Evolutionary conservation across 306 rosid genomes (phyloP).

Genomic region (Ammopiptanthus mongolicus): DNA sequence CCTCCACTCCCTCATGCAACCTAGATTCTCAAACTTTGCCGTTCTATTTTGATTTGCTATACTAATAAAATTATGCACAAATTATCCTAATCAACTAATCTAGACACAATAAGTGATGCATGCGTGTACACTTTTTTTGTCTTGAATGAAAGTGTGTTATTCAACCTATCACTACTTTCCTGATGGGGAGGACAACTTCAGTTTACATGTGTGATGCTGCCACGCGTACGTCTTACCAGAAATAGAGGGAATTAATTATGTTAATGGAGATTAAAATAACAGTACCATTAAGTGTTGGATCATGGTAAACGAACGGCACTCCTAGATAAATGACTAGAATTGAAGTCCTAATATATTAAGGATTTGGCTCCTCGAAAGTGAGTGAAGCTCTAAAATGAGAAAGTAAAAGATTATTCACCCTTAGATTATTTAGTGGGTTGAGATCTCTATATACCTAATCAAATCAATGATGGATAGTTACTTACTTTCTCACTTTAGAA

Average conservation of each 20-base stretch:
- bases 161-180: slow-evolving; percentile 2
- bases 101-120: neutral
- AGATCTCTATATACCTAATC: no score
- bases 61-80: neutral
- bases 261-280: neutral
- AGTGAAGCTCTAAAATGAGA: no score
- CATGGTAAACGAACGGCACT: no score
- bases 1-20: slow-evolving; percentile 21
- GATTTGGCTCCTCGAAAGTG: no score
- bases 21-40: slow-evolving; percentile 18
- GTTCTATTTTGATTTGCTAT: neutral
- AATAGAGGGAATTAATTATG: neutral
- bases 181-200: neutral
- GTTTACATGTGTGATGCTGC: neutral
- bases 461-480: no score
- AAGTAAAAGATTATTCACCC: no score
- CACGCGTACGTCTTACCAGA: neutral
- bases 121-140: neutral
- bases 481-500: no score
- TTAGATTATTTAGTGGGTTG: no score
- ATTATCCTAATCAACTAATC: neutral
- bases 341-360: no score
- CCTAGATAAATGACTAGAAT: no score
- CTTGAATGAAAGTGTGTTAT: neutral
- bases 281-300: no score